Conservation (phyloP, 352 stramenopile species). For the Phytophthora crassamura region DNA sequence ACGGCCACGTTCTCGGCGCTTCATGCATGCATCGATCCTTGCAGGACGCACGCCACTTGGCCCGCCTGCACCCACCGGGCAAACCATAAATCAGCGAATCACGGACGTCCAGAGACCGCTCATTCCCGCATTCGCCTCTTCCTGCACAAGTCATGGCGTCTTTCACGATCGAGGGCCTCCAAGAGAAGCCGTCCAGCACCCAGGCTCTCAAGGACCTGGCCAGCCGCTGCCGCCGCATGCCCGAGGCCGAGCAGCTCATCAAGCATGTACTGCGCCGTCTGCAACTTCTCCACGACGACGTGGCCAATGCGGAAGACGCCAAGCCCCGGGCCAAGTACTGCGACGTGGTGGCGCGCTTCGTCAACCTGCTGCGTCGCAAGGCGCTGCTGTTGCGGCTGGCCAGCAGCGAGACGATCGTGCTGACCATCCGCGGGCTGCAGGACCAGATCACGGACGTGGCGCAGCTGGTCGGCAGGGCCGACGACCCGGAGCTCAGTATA, state of each 20-base stretch:
- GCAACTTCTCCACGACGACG: constrained; percentile 13
- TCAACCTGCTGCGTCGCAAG: constrained; percentile 20
- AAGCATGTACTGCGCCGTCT: constrained; percentile 6
- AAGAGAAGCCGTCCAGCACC: not conserved
- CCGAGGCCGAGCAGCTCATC: constrained; percentile 15
- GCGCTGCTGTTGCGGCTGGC: constrained; percentile 34
- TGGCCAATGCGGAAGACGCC: too few species aligned
- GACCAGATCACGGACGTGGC: constrained; percentile 19
- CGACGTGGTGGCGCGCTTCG: constrained; percentile 15
- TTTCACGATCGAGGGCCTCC: too few species aligned
- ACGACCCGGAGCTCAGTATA: not conserved
- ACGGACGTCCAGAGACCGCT: too few species aligned
- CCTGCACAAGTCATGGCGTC: too few species aligned
- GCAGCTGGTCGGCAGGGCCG: not conserved
- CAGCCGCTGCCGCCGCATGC: constrained; percentile 19
- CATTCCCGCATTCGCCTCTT: too few species aligned
- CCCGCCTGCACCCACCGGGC: too few species aligned
- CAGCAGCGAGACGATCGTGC: constrained; percentile 14
- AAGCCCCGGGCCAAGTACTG: too few species aligned
- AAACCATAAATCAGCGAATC: too few species aligned
- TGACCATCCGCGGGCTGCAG: constrained; percentile 19
- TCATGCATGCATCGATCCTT: too few species aligned
- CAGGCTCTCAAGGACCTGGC: constrained; percentile 9
- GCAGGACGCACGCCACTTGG: too few species aligned
- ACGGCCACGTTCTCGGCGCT: too few species aligned